Conservation (phyloP, 2,329 filamentous ascomycete species). For the Escovopsis sp. region DNA sequence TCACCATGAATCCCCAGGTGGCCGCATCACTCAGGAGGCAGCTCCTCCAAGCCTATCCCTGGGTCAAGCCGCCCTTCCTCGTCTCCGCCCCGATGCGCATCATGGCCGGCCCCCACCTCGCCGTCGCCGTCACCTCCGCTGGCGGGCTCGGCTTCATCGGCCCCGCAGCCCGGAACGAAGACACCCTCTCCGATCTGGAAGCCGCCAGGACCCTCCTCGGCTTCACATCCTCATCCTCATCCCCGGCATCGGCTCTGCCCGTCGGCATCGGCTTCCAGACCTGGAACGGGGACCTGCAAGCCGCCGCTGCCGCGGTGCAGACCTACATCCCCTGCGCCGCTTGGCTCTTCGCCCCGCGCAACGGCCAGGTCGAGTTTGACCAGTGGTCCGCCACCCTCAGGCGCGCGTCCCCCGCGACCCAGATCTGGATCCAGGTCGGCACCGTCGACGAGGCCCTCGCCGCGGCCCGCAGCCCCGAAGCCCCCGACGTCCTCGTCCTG, state of each 20-base stretch:
- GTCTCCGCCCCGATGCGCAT: slow-evolving; percentile 54
- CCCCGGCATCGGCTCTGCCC: slow-evolving; percentile 14
- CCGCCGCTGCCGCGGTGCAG: slow-evolving; percentile 15
- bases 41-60: slow-evolving; percentile 11
- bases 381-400: slow-evolving; percentile 31
- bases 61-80: slow-evolving; percentile 33
- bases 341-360: slow-evolving; percentile 32
- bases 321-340: slow-evolving; percentile 22
- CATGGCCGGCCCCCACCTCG: slow-evolving; percentile 40
- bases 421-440: slow-evolving; percentile 39
- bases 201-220: slow-evolving; percentile 12
- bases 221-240: neutral
- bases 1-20: too few relatives aligned
- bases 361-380: slow-evolving; percentile 22
- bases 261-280: slow-evolving; percentile 32
- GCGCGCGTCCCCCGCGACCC: slow-evolving; percentile 22
- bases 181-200: slow-evolving; percentile 17
- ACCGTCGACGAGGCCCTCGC: slow-evolving; percentile 31
- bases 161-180: slow-evolving; percentile 20
- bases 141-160: slow-evolving; percentile 48
- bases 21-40: neutral
- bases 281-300: slow-evolving; percentile 27
- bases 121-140: slow-evolving; percentile 51
- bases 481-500: slow-evolving; percentile 35
- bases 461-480: slow-evolving; percentile 17